A percentile compares a stretch with the other conserved stretches of the same genome.
Conservation (phyloP, 805 yeast genomes). For the Clavispora vitiphila region DNA sequence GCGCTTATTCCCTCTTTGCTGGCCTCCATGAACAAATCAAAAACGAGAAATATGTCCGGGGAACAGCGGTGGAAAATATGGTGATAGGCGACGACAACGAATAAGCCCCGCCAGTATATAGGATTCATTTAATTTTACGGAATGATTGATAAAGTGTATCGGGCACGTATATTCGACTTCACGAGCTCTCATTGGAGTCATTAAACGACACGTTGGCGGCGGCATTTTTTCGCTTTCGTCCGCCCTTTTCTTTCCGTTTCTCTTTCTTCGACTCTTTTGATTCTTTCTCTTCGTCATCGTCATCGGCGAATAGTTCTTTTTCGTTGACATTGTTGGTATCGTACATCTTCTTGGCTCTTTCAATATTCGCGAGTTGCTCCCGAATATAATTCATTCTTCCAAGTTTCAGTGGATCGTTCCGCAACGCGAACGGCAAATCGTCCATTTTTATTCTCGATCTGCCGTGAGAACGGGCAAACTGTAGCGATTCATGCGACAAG, state of each 20-base stretch:
- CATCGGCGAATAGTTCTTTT: constrained; percentile 13
- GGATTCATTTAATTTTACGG: not conserved
- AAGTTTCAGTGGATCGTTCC: constrained; percentile 39
- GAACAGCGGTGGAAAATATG: constrained; percentile 48
- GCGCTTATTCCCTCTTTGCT: constrained; percentile 3
- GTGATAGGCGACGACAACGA: constrained; percentile 10
- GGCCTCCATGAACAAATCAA: constrained; percentile 43
- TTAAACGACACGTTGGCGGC: constrained; percentile 8
- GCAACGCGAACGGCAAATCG: constrained; percentile 37
- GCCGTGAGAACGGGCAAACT: constrained; percentile 34
- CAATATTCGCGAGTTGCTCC: constrained; percentile 34
- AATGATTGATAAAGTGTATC: not conserved
- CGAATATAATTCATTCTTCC: constrained; percentile 37
- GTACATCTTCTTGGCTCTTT: constrained; percentile 36
- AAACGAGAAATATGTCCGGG: constrained; percentile 53
- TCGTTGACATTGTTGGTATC: constrained; percentile 26
- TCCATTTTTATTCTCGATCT: constrained; percentile 36
- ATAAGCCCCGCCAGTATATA: not conserved
- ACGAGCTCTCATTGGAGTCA: constrained; percentile 14
- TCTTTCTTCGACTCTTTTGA: constrained; percentile 5
- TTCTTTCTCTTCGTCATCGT: constrained; percentile 13
- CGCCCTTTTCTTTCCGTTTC: constrained; percentile 7
- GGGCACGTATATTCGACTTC: not conserved
- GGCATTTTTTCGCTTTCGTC: constrained; percentile 5
- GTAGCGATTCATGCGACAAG: constrained; percentile 27